Evolutionary conservation across 257 asterid genomes (phyloP).

Genomic region (Coffea canephora): DNA sequence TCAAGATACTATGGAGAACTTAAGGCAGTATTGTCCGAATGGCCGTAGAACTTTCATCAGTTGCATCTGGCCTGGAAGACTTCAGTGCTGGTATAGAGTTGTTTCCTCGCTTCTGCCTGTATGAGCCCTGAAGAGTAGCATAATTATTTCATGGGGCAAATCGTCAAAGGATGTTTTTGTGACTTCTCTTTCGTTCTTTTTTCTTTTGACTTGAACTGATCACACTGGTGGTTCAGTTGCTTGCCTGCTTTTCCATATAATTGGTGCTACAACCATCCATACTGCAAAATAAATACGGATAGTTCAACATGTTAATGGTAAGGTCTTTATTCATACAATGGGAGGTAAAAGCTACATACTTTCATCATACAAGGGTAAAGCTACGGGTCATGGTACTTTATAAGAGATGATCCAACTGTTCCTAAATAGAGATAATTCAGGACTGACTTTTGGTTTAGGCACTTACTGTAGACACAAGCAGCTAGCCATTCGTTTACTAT

Average conservation of each 20-base stretch:
- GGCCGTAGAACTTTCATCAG: neutral
- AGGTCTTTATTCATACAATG: neutral
- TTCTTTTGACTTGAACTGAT: conserved; percentile 1
- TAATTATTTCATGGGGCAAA: conserved; percentile 13
- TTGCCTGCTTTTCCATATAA: conserved; percentile 40
- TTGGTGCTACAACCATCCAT: conserved; percentile 55
- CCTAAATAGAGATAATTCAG: neutral
- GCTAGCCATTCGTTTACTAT: conserved; percentile 58
- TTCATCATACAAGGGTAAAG: neutral
- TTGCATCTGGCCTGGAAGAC: conserved; percentile 8
- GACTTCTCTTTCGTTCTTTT: neutral
- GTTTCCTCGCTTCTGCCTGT: neutral
- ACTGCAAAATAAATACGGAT: conserved; percentile 24
- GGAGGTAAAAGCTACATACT: neutral
- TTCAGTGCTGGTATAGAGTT: neutral
- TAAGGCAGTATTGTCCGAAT: neutral
- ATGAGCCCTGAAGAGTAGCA: neutral
- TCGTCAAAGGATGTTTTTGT: neutral
- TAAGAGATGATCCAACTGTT: neutral
- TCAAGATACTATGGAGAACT: neutral
- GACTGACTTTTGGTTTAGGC: neutral
- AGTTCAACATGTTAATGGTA: conserved; percentile 1
- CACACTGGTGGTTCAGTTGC: conserved; percentile 30
- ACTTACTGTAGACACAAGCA: conserved; percentile 46
- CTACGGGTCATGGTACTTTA: neutral